phyloP scores from a whole-genome alignment of 139 green algal species.

The Coelastrella sp. region DNA sequence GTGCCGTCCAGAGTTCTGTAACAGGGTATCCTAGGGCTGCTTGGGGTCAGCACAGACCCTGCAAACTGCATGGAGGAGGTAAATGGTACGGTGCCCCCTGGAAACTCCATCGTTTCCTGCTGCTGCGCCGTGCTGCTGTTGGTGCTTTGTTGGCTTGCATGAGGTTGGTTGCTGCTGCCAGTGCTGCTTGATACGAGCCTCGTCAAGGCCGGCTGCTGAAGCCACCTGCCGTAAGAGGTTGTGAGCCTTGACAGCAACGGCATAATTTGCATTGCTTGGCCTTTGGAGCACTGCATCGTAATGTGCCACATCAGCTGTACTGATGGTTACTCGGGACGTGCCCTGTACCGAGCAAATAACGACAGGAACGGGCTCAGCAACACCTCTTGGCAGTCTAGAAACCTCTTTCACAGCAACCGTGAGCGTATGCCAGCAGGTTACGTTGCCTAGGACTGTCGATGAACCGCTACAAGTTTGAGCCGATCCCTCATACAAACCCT shows the following conservation, averaged over 20 bases:
- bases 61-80: slow-evolving; percentile 56
- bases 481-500: too few species aligned
- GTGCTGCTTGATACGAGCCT: not conserved
- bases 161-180: not conserved
- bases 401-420: too few species aligned
- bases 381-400: too few species aligned
- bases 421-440: too few species aligned
- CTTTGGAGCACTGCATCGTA: not conserved
- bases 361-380: too few species aligned
- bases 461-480: too few species aligned
- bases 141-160: not conserved
- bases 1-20: slow-evolving; percentile 76
- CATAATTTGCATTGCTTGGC: not conserved
- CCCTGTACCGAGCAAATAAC: too few species aligned
- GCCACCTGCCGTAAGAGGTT: not conserved
- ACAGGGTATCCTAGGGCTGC: slow-evolving; percentile 62
- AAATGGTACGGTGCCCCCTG: slow-evolving; percentile 73
- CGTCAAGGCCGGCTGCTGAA: not conserved
- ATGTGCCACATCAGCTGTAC: not conserved
- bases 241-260: too few species aligned
- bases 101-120: slow-evolving; percentile 66
- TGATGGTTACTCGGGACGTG: not conserved
- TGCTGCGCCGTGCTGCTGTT: not conserved
- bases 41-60: slow-evolving; percentile 48
- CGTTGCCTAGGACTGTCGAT: too few species aligned